These are phyloP conservation scores for Chalciporus sp. DNA, from an alignment of 1,284 basidiomycete genomes.

Conservation along the genomic window DNA sequence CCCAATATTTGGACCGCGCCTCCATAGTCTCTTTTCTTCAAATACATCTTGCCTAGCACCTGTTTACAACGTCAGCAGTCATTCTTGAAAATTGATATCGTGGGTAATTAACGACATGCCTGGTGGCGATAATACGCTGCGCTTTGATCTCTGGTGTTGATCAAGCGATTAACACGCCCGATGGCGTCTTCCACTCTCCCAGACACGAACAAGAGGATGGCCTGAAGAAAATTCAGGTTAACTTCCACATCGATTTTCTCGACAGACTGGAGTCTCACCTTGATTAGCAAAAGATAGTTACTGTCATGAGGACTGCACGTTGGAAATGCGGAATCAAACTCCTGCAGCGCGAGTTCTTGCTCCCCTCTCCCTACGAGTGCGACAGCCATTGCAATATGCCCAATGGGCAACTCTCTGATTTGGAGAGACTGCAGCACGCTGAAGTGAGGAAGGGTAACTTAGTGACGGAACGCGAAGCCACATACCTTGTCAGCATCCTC, in stretches of 20 bases:
- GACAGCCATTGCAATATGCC: too few species aligned
- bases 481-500: slow-evolving; percentile 9
- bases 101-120: not conserved
- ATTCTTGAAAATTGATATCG: too few species aligned
- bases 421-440: too few species aligned
- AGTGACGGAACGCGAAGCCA: not conserved
- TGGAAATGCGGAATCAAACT: too few species aligned
- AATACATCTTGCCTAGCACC: not conserved
- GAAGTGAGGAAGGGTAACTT: too few species aligned
- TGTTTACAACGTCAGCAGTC: not conserved
- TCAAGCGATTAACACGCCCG: not conserved
- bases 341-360: too few species aligned
- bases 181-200: not conserved
- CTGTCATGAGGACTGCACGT: too few species aligned
- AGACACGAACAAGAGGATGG: not conserved
- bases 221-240: not conserved
- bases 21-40: not conserved
- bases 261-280: too few species aligned
- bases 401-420: too few species aligned
- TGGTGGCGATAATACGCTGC: not conserved
- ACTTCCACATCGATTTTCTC: too few species aligned
- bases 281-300: not conserved
- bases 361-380: too few species aligned
- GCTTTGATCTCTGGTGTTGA: not conserved
- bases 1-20: not conserved